Evolutionary conservation across 768 basidiomycete species (phyloP).

Genomic region (Termitomyces sp.): DNA sequence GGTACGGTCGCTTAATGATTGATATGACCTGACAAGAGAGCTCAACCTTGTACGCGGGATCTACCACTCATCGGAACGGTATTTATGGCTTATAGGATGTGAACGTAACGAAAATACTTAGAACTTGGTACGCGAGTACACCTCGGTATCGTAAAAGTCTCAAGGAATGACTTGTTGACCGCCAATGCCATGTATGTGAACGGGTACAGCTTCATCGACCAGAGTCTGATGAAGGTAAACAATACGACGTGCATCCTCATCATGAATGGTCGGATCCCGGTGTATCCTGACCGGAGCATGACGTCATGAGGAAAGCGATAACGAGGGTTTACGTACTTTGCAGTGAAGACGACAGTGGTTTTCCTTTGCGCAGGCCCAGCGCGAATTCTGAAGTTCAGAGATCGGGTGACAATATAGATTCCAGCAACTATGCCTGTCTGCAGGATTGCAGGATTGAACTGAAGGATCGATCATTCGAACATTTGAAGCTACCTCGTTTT

Average conservation of each 20-base stretch:
- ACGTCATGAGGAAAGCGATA: neutral
- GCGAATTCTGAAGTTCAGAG: slow-evolving; percentile 37
- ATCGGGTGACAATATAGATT: slow-evolving; percentile 34
- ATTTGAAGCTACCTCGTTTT: slow-evolving; percentile 7
- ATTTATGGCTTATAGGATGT: neutral
- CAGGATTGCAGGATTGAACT: neutral
- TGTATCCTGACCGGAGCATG: neutral
- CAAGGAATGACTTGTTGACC: neutral
- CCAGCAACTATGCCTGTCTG: slow-evolving; percentile 39
- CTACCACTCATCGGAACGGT: no score
- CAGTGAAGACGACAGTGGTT: slow-evolving; percentile 1
- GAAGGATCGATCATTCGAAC: neutral
- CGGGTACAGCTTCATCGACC: neutral
- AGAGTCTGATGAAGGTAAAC: neutral
- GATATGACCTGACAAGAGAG: no score
- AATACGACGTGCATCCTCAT: neutral
- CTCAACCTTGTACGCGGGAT: no score
- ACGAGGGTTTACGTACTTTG: neutral
- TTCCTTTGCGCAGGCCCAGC: slow-evolving; percentile 15
- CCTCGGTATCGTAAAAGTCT: neutral
- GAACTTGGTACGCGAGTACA: neutral
- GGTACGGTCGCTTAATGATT: no score
- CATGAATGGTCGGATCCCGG: neutral
- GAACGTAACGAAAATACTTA: neutral
- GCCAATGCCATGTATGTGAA: neutral